Conservation (phyloP, 2,329 filamentous ascomycete species). For the Neopestalotiopsis clavispora region DNA sequence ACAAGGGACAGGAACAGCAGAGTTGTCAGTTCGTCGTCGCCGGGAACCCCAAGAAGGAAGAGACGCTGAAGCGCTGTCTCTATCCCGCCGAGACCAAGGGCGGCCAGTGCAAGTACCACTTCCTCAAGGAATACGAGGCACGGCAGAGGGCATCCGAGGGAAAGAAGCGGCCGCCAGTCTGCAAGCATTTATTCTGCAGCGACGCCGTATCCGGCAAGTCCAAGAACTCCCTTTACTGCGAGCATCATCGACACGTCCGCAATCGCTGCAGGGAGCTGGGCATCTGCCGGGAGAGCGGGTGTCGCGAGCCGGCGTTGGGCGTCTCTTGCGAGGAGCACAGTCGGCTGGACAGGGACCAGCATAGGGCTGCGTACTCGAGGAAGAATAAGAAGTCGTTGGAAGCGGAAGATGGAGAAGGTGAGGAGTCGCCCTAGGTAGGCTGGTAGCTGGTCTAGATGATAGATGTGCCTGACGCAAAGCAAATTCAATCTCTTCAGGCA, state of each 20-base stretch:
- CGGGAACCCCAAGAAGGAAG: neutral
- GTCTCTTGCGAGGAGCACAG: neutral
- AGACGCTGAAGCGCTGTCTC: neutral
- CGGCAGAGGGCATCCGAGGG: neutral
- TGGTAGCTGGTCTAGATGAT: neutral
- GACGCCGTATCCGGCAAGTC: neutral
- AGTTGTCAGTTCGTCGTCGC: neutral
- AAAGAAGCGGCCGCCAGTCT: neutral
- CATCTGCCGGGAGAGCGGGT: neutral
- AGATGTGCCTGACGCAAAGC: too few relatives aligned
- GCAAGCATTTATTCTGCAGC: neutral
- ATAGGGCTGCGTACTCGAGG: neutral
- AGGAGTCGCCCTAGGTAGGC: slow-evolving; percentile 11
- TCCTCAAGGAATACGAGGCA: neutral
- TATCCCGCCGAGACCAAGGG: neutral
- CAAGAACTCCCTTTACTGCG: neutral
- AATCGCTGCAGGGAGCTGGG: neutral
- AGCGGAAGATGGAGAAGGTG: neutral
- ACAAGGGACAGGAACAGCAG: neutral
- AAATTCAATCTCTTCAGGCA: too few relatives aligned
- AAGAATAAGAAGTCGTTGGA: neutral
- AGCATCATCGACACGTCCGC: neutral
- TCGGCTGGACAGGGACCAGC: neutral
- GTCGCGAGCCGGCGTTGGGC: neutral
- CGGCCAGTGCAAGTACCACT: neutral